A percentile compares a stretch with the other conserved stretches of the same genome.
phyloP scores from a whole-genome alignment of 108 stramenopile species.

The Discostella pseudostelligera region DNA sequence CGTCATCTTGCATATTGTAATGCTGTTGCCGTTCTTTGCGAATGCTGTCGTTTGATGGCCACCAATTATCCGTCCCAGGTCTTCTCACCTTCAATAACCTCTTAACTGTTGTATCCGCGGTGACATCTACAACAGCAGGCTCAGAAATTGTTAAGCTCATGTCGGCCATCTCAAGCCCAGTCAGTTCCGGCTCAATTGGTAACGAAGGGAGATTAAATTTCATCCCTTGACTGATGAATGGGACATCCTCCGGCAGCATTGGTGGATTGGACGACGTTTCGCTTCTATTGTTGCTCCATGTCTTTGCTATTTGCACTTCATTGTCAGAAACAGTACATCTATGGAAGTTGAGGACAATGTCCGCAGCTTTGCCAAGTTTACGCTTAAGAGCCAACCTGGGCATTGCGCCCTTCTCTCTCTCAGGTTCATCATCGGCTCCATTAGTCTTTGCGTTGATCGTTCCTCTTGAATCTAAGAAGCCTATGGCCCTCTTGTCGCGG shows the following conservation, averaged over 20 bases:
- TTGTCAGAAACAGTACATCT: constrained; percentile 7
- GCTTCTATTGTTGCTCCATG: constrained; percentile 19
- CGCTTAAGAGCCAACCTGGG: not conserved
- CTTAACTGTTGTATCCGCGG: too few relatives aligned
- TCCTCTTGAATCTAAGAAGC: not conserved
- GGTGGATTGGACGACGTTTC: not conserved
- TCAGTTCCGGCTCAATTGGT: constrained; percentile 32
- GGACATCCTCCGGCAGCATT: constrained; percentile 7
- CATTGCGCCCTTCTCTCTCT: constrained; percentile 4
- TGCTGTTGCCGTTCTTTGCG: constrained; percentile 53
- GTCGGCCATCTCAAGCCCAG: constrained; percentile 14
- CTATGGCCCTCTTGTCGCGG: constrained; percentile 8
- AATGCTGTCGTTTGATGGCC: constrained; percentile 62
- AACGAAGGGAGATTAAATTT: constrained; percentile 31
- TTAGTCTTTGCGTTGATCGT: not conserved
- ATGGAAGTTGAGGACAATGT: constrained; percentile 29
- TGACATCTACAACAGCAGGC: too few relatives aligned
- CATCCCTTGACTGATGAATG: constrained; percentile 22
- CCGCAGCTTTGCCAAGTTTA: constrained; percentile 25
- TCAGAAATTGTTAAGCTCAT: too few relatives aligned
- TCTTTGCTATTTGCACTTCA: constrained; percentile 25
- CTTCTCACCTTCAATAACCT: constrained; percentile 1
- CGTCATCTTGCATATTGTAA: constrained; percentile 45
- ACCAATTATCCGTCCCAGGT: constrained; percentile 58
- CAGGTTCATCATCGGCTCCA: not conserved